phyloP scores from a whole-genome alignment of 257 asterid genomes.

The Cordia subcordata region DNA sequence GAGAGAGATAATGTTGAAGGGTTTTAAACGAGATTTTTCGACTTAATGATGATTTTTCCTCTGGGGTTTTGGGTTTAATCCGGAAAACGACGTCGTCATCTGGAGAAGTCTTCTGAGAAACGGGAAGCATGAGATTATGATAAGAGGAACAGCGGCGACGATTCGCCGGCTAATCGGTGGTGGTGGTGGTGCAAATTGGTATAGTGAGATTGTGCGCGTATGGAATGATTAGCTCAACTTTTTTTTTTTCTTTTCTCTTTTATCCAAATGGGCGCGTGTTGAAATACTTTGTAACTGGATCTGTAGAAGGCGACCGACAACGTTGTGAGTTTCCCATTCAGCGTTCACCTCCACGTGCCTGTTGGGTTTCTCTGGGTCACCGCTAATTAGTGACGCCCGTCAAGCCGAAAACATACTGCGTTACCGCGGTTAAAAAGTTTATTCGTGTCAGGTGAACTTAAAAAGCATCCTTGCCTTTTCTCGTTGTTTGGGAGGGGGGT shows the following conservation, averaged over 20 bases:
- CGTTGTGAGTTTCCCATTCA: background rate
- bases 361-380: background rate
- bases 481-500: too few species aligned
- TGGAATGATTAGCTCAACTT: too few species aligned
- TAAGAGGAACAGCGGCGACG: background rate
- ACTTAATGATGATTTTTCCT: background rate
- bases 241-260: too few species aligned
- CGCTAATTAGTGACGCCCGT: background rate
- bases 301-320: slow-evolving; percentile 8
- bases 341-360: slow-evolving; percentile 5
- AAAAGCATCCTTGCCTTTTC: too few species aligned
- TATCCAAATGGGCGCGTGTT: slow-evolving; percentile 5
- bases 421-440: too few species aligned
- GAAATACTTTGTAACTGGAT: too few species aligned
- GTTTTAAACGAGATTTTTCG: slow-evolving; percentile 7
- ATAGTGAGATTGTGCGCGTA: too few species aligned
- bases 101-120: slow-evolving; percentile 4
- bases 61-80: slow-evolving; percentile 7
- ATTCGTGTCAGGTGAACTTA: too few species aligned
- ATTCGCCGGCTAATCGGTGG: background rate
- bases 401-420: too few species aligned
- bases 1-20: slow-evolving; percentile 6
- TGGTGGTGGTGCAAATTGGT: background rate
- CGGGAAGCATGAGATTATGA: slow-evolving; percentile 17
- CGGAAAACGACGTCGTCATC: slow-evolving; percentile 2